These are phyloP conservation scores for Onygena corvina DNA, from an alignment of 2,329 filamentous ascomycete species.

Conservation along the genomic window DNA sequence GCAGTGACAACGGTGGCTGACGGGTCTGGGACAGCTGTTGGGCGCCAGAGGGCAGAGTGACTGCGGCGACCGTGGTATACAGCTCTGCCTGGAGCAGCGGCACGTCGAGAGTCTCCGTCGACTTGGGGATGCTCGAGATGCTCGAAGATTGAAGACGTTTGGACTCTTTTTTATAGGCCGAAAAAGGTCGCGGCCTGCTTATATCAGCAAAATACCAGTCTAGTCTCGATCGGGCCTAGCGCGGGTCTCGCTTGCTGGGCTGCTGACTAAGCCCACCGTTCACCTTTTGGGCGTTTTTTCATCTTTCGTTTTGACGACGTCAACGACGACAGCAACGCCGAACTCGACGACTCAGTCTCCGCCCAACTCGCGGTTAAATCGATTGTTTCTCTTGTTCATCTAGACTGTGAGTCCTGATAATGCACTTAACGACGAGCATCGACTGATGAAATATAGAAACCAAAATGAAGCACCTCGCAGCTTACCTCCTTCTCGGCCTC, in stretches of 20 bases:
- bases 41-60: not conserved
- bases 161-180: slow-evolving; percentile 4
- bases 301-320: not conserved
- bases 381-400: slow-evolving; percentile 65
- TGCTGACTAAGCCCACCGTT: not conserved
- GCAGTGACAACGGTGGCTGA: not conserved
- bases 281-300: not conserved
- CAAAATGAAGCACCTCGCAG: slow-evolving; percentile 99
- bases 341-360: slow-evolving; percentile 99
- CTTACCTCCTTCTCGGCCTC: slow-evolving; percentile 93
- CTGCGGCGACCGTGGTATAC: not conserved
- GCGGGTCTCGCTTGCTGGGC: not conserved
- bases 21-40: not conserved
- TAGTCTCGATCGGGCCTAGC: not conserved
- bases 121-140: too few relatives aligned
- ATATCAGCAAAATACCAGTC: not conserved
- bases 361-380: slow-evolving; percentile 95
- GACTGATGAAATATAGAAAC: slow-evolving; percentile 15
- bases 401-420: slow-evolving; percentile 11
- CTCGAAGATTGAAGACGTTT: too few relatives aligned
- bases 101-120: not conserved
- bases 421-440: not conserved
- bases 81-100: slow-evolving; percentile 2
- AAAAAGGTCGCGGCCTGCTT: not conserved
- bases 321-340: slow-evolving; percentile 29